Evolutionary conservation across 805 yeast species (phyloP), one percentile per base, ranked within the genome.

Genomic region (Yarrowia alimentaria): DNA sequence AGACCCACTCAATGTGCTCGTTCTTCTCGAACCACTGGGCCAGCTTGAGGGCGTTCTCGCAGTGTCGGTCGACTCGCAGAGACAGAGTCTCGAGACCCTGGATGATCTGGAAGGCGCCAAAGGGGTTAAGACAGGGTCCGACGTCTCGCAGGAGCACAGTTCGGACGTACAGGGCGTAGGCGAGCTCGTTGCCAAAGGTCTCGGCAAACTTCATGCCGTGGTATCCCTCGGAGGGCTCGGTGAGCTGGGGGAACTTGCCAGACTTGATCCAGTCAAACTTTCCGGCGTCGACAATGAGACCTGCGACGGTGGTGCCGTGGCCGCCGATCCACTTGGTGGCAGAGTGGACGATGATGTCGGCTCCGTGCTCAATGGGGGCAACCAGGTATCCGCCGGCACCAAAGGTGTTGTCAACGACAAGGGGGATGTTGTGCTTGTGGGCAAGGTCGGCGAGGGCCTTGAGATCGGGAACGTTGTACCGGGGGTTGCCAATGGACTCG

Each of bases 261-360:
- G 85, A 78, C 56, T 86, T 78, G 53, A 77, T 73, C 90, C 95
- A 91, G 62, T 91, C 94, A 76, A 91, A 91, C 45, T 85, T 90
- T 59, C 97, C 96, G 28, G 89, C 79, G 66, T 91, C 96, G 40
- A 91, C 76, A 58, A 91, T 75, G 49, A 83, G 85, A 74, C 98
- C 98, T 50, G 85, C 97, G 67, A 90, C 82, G 34, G 96, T 87
- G 53, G 85, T 88, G 64, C 98, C 97, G 65, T 90, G 97, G 54
- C 97, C 98, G 57, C 95, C 95, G 58, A 90, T 90, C 96, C 96
- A 91, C 69, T 90, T 90, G 54, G 98, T 90, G 51, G 96, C 96
- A 55, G 96, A 89, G 68, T 90, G 96, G 16, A 85, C 85, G 25
- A 91, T 84, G 58, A 90, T 83, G 66, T 90, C 96, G 38, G 88